Percentiles rank a stretch among this genome's conserved stretches.
phyloP scores from a whole-genome alignment of 2,329 filamentous ascomycete species.

The Zymoseptoria crescenta region DNA sequence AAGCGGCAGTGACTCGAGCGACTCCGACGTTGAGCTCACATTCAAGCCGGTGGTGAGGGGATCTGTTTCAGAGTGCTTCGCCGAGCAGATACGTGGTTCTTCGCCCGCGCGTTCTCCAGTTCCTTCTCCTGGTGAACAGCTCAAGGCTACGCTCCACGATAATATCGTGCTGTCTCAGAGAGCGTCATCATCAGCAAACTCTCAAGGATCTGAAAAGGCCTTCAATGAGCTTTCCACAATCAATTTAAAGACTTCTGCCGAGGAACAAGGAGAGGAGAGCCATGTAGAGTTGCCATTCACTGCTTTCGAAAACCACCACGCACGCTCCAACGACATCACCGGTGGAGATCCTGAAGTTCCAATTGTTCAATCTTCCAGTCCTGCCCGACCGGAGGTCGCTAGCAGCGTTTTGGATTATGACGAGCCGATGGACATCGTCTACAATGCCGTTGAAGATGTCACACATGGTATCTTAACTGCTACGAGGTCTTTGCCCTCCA shows the following conservation, averaged over 20 bases:
- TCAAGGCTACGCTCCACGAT: neutral
- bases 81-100: neutral
- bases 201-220: neutral
- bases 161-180: neutral
- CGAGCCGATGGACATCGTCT: conserved; percentile 8
- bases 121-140: neutral
- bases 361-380: neutral
- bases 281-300: neutral
- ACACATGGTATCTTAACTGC: conserved; percentile 12
- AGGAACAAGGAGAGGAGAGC: neutral
- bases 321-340: neutral
- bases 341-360: neutral
- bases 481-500: conserved; percentile 14
- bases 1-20: conserved; percentile 3
- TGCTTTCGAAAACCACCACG: neutral
- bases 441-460: conserved; percentile 13
- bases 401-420: neutral
- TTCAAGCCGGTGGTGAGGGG: conserved; percentile 1
- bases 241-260: neutral
- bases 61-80: conserved; percentile 11
- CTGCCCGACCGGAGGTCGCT: neutral
- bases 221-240: neutral
- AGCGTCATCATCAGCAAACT: neutral
- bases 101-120: neutral
- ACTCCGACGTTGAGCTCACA: conserved; percentile 1